Evolutionary conservation across 495 filamentous ascomycete genomes (phyloP).

Genomic region (Xylaria cubensis): DNA sequence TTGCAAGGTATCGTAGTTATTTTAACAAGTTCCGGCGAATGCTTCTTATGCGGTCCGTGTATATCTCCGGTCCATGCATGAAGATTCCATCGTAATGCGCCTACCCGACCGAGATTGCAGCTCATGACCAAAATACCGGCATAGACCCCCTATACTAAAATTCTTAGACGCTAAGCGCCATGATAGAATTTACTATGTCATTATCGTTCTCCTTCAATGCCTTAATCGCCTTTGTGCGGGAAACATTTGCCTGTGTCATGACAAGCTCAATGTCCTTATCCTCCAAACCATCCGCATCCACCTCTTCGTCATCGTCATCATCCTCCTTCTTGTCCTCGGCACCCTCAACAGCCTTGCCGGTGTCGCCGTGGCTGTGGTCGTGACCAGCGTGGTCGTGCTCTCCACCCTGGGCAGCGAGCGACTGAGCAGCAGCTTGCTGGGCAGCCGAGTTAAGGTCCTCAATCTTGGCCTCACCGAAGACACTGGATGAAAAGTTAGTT

Average conservation of each 20-base stretch:
- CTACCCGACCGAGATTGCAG: constrained; percentile 20
- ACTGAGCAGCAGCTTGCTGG: constrained; percentile 87
- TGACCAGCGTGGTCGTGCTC: constrained; percentile 66
- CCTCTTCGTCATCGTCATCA: constrained; percentile 90
- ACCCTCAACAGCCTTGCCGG: constrained; percentile 72
- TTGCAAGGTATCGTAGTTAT: constrained; percentile 36
- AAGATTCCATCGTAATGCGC: constrained; percentile 33
- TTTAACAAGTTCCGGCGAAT: not conserved
- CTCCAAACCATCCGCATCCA: constrained; percentile 91
- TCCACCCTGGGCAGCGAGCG: constrained; percentile 40
- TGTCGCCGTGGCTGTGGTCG: constrained; percentile 71
- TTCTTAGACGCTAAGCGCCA: constrained; percentile 93
- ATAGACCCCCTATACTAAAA: not conserved
- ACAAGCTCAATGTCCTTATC: constrained; percentile 99
- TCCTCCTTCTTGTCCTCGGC: constrained; percentile 80
- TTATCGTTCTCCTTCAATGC: constrained; percentile 99
- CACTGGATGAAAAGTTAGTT: constrained; percentile 59
- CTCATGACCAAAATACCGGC: not conserved
- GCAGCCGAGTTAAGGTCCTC: constrained; percentile 98
- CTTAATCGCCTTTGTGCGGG: constrained; percentile 97
- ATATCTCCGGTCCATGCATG: not conserved
- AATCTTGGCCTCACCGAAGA: constrained; percentile 99
- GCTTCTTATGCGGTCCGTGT: constrained; percentile 21
- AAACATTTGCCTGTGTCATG: constrained; percentile 96
- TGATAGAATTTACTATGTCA: constrained; percentile 99